Base-by-base conservation (phyloP, 2,329 filamentous ascomycete genomes). In the Magnaporthiopsis incrustans region DNA sequence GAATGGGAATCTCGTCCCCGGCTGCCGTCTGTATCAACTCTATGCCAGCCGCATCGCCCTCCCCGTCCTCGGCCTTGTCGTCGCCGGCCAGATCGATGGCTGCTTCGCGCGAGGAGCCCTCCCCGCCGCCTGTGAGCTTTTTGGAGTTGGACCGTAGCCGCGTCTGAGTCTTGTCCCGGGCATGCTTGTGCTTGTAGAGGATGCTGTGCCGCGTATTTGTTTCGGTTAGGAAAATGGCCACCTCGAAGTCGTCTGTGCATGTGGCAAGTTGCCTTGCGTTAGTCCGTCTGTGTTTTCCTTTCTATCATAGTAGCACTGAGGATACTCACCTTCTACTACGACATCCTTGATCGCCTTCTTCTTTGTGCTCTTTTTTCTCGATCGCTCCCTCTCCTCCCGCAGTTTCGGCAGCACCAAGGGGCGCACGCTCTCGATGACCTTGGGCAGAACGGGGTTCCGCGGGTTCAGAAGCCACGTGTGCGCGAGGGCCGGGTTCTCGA, bases 221-320 rank as follows among this genome's bases (percentile, higher is more conserved):
- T 74, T 97, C 91, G 59, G 91, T 96, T 68, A 99, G 81, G 77
- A 97, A 98, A 68, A 99, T 90, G 53, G 92, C 91, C 18, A 97
- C 92, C 73, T 98, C 92, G 73, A 97, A 99, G 69, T 97, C 94
- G 75, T 97, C 94, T 95, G 68, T 61, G 65, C 66, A 63, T 26
- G 44, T 25, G 30, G 35, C 25, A 63, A 25, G 38, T 63, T 32
- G 56, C 25, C 25, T 27, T 15, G 5, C n/a, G 32, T 26, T n/a
- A 61, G 22, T 50, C 27, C 12, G 26, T 30, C 30, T 30, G 30
- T 30, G 30, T 30, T 30, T 30, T 30, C 30, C 30, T 30, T 30
- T 30, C 30, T 30, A 5, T 30, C 30, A 30, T 6, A 5, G 30
- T 30, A 30, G 22, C 44, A 22, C 18, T 6, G 22, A 53, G 44